These are phyloP conservation scores for Coleophoma eucalyptorum DNA, from an alignment of 2,329 filamentous ascomycete species.

Conservation along the genomic window DNA sequence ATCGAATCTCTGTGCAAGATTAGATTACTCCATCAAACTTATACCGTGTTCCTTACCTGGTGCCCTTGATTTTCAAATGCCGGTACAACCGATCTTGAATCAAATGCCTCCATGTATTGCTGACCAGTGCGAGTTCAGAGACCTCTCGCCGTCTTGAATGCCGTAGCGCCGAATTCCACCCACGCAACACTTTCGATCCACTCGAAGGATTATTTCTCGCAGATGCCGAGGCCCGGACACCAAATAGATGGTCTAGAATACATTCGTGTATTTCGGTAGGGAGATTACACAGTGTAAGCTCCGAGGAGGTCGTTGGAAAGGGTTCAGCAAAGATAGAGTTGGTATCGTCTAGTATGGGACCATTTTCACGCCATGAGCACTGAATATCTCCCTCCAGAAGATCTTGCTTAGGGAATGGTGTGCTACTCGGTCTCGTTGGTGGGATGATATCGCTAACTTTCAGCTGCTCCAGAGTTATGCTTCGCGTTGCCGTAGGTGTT, in stretches of 20 bases:
- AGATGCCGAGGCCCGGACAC: slow-evolving; percentile 61
- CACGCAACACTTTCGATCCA: slow-evolving; percentile 45
- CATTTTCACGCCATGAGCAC: slow-evolving; percentile 11
- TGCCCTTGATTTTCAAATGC: slow-evolving; percentile 73
- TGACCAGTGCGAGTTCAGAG: slow-evolving; percentile 62
- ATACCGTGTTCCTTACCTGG: slow-evolving; percentile 22
- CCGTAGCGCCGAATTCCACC: slow-evolving; percentile 61
- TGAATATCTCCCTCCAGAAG: slow-evolving; percentile 21
- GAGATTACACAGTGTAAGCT: slow-evolving; percentile 35
- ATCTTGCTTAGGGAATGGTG: slow-evolving; percentile 27
- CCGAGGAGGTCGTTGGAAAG: slow-evolving; percentile 5
- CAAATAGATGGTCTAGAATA: slow-evolving; percentile 69
- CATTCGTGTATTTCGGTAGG: slow-evolving; percentile 70
- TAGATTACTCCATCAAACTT: not conserved
- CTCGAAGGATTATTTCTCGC: slow-evolving; percentile 51
- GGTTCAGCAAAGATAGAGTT: slow-evolving; percentile 4
- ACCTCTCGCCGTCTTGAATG: slow-evolving; percentile 65
- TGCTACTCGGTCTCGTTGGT: slow-evolving; percentile 25
- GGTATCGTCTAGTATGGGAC: slow-evolving; percentile 6
- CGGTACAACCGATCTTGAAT: slow-evolving; percentile 72
- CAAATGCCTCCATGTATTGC: slow-evolving; percentile 58
- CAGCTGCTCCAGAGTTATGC: slow-evolving; percentile 15
- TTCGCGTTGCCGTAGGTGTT: slow-evolving; percentile 22
- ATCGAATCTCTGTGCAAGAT: slow-evolving; percentile 45
- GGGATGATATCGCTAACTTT: slow-evolving; percentile 23